Evolutionary conservation across 202 grass and related monocot species (phyloP), one percentile per base, ranked within the genome.

Genomic region (Sporobolus alterniflorus): DNA sequence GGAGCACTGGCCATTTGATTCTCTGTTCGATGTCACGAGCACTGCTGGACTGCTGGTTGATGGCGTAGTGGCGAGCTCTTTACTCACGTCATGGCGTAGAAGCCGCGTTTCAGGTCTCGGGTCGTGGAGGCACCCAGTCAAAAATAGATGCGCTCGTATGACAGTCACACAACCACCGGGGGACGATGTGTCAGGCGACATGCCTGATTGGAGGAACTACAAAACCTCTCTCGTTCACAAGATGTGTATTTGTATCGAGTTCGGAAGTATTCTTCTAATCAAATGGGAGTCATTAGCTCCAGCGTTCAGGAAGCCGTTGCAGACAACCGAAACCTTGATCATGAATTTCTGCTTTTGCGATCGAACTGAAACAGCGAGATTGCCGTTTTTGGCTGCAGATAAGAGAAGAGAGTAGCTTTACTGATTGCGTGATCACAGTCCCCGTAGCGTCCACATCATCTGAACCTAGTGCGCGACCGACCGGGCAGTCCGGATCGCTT

Each of bases 401-500:
- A 36, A 30, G 21, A 50, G 48, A 36, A 30, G 21, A n/a, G 54
- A 11, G 52, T 41, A 59, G 20, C 9, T 60, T 60, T 59, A 55
- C 73, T 47, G 40, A 75, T 86, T 81, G 70, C 30, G 71, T 81
- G 28, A 81, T 50, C 62, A 75, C 63, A 75, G 50, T 12, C 33
- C 36, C 69, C 32, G 21, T 48, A 10, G 73, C 54, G 52, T 87
- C 85, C 71, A 52, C 71, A 76, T 64, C 71, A 20, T 51, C 51
- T 51, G 63, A 51, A 41, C 67, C 7, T 15, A 59, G 84, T 48
- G 69, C 76, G 60, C 82, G 83, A 31, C 48, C 47, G 11, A 68
- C 47, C 40, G 8, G 77, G 47, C 50, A 60, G 49, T 77, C 66
- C 57, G 50, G 34, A 78, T 94, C 72, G 77, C 87, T 67, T 94